Percentiles rank a stretch among this genome's conserved stretches.
Conservation (phyloP, 805 yeast species). For the Saturnispora diversa region DNA sequence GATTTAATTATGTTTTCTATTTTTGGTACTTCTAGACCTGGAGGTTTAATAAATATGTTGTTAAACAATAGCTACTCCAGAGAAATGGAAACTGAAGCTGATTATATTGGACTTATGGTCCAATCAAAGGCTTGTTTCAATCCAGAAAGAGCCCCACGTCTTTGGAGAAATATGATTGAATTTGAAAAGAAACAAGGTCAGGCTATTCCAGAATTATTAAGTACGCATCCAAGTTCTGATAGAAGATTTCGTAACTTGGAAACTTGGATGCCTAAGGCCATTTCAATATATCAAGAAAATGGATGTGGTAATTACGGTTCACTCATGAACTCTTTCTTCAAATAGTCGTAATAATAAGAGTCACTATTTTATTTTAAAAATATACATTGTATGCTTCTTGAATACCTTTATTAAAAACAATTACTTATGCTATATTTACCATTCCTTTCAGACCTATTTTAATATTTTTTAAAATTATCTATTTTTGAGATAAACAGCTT, state of each 20-base stretch:
- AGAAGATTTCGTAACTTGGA: constrained; percentile 61
- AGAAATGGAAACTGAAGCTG: constrained; percentile 95
- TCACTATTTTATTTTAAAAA: too few relatives aligned
- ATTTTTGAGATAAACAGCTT: not conserved
- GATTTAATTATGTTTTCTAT: constrained; percentile 47
- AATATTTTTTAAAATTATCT: too few relatives aligned
- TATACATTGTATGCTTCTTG: constrained; percentile 2
- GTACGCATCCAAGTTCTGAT: constrained; percentile 86
- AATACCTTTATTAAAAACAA: too few relatives aligned
- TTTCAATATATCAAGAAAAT: constrained; percentile 33
- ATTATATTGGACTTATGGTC: constrained; percentile 83
- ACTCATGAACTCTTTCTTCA: too few relatives aligned
- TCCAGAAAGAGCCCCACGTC: constrained; percentile 60
- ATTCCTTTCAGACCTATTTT: too few relatives aligned
- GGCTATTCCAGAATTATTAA: constrained; percentile 50
- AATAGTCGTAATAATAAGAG: too few relatives aligned
- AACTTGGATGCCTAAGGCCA: constrained; percentile 58
- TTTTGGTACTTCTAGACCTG: constrained; percentile 52
- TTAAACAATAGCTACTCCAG: constrained; percentile 80
- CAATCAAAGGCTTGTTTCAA: constrained; percentile 87
- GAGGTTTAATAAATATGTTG: constrained; percentile 45
- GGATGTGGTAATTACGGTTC: constrained; percentile 28
- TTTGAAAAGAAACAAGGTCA: constrained; percentile 35
- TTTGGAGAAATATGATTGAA: constrained; percentile 78
- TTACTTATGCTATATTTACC: too few relatives aligned